These are phyloP conservation scores for Borealophlyctis nickersoniae DNA, from an alignment of 192 early-diverging fungal genomes.

Conservation along the genomic window DNA sequence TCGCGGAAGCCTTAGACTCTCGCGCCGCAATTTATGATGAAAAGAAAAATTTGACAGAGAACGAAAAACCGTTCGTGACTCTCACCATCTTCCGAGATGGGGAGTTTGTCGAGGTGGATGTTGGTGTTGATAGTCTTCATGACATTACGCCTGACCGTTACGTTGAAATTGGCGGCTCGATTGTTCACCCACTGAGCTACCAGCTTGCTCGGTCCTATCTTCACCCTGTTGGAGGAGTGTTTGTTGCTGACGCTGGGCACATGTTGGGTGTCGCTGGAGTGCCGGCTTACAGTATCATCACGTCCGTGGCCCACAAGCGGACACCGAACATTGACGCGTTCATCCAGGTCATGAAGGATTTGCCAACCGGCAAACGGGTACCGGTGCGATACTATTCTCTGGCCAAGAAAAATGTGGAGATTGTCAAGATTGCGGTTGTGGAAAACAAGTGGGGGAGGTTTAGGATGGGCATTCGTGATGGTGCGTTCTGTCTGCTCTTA, in stretches of 20 bases:
- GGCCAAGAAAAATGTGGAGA: conserved; percentile 35
- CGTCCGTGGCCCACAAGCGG: conserved; percentile 34
- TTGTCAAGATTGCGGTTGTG: conserved; percentile 32
- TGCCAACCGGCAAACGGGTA: conserved; percentile 27
- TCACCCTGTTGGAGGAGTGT: conserved; percentile 30
- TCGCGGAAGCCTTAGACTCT: conserved; percentile 61
- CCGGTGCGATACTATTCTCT: conserved; percentile 28
- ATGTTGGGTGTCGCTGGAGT: conserved; percentile 41
- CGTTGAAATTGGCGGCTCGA: conserved; percentile 78
- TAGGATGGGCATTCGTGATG: conserved; percentile 26
- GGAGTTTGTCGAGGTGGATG: conserved; percentile 39
- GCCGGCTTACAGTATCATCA: conserved; percentile 29
- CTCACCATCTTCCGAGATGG: conserved; percentile 41
- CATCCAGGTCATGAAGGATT: conserved; percentile 57
- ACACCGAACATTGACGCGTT: conserved; percentile 74
- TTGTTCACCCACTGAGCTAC: conserved; percentile 44
- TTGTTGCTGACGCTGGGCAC: conserved; percentile 37
- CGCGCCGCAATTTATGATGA: conserved; percentile 22
- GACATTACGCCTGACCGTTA: conserved; percentile 67
- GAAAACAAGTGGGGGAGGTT: conserved; percentile 36
- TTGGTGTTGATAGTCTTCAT: conserved; percentile 31
- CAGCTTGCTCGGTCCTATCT: conserved; percentile 38
- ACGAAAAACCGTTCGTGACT: conserved; percentile 6
- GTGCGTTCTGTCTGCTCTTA: conserved; percentile 5
- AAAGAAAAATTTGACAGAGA: conserved; percentile 10